phyloP scores from a whole-genome alignment of 768 basidiomycete genomes.

The Leucocoprinus sp. region DNA sequence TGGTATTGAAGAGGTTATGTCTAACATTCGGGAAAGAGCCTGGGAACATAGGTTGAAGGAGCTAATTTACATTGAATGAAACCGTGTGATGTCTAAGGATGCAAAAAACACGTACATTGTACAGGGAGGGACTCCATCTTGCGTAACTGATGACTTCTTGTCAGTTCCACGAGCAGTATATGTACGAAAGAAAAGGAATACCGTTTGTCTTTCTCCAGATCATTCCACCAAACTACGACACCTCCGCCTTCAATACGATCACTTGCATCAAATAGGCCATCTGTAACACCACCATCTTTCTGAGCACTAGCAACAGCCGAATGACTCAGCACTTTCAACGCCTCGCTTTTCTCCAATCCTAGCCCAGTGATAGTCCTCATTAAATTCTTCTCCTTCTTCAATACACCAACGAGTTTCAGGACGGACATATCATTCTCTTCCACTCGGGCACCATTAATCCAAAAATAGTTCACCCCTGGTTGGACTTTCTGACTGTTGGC shows the following conservation, averaged over 20 bases:
- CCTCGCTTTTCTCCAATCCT: conserved; percentile 56
- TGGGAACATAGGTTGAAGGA: conserved; percentile 72
- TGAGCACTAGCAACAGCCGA: conserved; percentile 44
- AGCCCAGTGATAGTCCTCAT: conserved; percentile 52
- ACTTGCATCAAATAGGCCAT: conserved; percentile 86
- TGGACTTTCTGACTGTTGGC: conserved; percentile 47
- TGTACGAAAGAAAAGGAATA: conserved; percentile 26
- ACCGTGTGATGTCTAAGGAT: neutral
- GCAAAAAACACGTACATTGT: conserved; percentile 29
- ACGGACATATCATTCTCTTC: conserved; percentile 59
- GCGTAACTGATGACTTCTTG: conserved; percentile 34
- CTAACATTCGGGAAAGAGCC: conserved; percentile 71
- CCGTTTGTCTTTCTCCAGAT: conserved; percentile 76
- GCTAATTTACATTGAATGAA: conserved; percentile 26
- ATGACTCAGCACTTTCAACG: conserved; percentile 68
- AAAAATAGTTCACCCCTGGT: conserved; percentile 50
- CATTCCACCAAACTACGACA: conserved; percentile 83
- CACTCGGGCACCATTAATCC: conserved; percentile 73
- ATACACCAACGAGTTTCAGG: conserved; percentile 59
- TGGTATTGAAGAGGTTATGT: conserved; percentile 76
- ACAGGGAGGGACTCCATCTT: conserved; percentile 42
- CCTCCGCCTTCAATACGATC: conserved; percentile 74
- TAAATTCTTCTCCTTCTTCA: conserved; percentile 64
- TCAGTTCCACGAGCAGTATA: no score
- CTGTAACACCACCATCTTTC: conserved; percentile 39